Base-by-base conservation (phyloP, 345 rosid species). In the Anacardium occidentale region DNA sequence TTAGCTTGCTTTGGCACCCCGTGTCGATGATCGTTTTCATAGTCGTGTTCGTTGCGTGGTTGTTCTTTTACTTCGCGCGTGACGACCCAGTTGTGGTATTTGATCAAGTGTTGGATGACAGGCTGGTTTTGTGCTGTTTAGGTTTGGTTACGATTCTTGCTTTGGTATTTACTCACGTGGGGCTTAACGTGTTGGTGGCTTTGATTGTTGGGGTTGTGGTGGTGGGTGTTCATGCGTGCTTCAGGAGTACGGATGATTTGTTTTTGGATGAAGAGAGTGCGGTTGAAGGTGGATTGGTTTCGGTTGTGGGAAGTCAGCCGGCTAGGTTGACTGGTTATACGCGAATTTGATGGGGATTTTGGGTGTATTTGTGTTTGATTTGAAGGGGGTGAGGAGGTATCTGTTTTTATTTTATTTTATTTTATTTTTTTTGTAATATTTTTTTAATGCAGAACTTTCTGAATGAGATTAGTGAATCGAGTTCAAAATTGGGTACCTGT, bases 1-100 rank as follows among this genome's bases (percentile, higher is more conserved):
- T 88, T 14, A 85, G 93, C 81, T 82, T 94, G 42, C 72, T 94
- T 17, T 92, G 91, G 87, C 97, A 92, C 64, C 97, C 98, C 0
- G 50, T 82, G 32, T 90, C 98, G 0, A 80, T 94, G 87, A 81
- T 88, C 66, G 88, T 91, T 6, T 90, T 92, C 40, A 64, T 90
- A 58, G 42, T 84, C 65, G 81, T 85, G 48, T 90, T 87, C 83
- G 21, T 88, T 63, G 89, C 81, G 0, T 92, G 98, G 98, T 84
- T 87, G 78, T 84, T 84, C 70, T 80, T 94, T 13, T 94, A 90
- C 77, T 89, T 94, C 85, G 83, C 79, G 4, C 89, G 92, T 47
- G 93, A 90, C 37, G 86, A 79, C 14, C 86, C 90, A 1, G 72
- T 94, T 62, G 87, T 84, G 68, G 60, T 90, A 47, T 82, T 88